Conservation (phyloP, 2,329 filamentous ascomycete species). For the Cercospora brassicicola region DNA sequence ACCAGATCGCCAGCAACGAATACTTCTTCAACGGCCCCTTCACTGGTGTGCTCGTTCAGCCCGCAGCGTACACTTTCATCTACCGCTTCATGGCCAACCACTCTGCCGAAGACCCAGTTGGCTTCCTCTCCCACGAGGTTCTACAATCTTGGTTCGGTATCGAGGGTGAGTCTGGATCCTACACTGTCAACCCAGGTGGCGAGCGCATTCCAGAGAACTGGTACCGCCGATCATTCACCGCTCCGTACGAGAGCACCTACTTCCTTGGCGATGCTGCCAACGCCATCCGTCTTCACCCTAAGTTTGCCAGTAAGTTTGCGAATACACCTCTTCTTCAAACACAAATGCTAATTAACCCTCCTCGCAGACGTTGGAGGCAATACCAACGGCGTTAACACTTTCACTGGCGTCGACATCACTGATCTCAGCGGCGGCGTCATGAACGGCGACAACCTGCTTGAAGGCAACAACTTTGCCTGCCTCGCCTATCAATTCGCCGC, state of each 20-base stretch:
- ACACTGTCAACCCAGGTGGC: constrained; percentile 24
- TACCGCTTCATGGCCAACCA: constrained; percentile 38
- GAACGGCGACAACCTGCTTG: constrained; percentile 36
- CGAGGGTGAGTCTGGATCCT: constrained; percentile 24
- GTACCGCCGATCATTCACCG: constrained; percentile 32
- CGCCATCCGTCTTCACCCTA: constrained; percentile 33
- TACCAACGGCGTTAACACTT: constrained; percentile 39
- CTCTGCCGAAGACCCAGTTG: constrained; percentile 25
- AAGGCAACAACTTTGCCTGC: constrained; percentile 42
- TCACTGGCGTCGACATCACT: constrained; percentile 39
- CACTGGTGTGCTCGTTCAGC: constrained; percentile 24
- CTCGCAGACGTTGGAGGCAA: constrained; percentile 39
- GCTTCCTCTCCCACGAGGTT: constrained; percentile 24
- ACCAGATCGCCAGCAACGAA: constrained; percentile 35
- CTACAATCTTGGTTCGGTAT: constrained; percentile 32
- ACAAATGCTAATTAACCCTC: not conserved
- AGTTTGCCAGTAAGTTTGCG: constrained; percentile 28
- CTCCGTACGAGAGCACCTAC: constrained; percentile 38
- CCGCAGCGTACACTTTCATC: constrained; percentile 30
- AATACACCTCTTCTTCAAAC: not conserved
- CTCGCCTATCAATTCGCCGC: constrained; percentile 40
- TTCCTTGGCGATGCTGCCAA: constrained; percentile 28
- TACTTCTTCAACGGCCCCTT: constrained; percentile 30
- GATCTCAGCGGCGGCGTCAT: constrained; percentile 46
- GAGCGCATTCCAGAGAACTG: constrained; percentile 34